Conservation (phyloP, 495 filamentous ascomycete genomes). For the Penicillium fimorum region DNA sequence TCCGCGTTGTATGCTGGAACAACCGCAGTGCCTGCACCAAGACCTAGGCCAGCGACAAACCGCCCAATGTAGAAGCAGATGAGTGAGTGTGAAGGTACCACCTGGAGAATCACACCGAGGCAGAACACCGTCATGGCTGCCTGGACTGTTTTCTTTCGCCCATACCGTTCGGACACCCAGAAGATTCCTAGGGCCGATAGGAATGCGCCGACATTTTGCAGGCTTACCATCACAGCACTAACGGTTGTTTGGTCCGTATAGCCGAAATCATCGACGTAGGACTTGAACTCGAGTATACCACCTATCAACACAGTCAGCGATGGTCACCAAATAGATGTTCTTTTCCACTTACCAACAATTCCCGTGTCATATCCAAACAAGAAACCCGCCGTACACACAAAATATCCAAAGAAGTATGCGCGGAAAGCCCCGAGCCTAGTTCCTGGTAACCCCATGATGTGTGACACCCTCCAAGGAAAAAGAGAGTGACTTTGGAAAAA, state of each 20-base stretch:
- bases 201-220: slow-evolving; percentile 33
- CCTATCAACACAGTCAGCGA: slow-evolving; percentile 9
- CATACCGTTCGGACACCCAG: slow-evolving; percentile 40
- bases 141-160: slow-evolving; percentile 45
- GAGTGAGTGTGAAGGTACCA: slow-evolving; percentile 42
- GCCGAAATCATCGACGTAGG: slow-evolving; percentile 25
- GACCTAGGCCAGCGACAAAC: slow-evolving; percentile 54
- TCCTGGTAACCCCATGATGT: slow-evolving; percentile 24
- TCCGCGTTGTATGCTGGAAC: slow-evolving; percentile 56
- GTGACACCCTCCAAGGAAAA: not conserved
- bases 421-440: slow-evolving; percentile 27
- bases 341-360: slow-evolving; percentile 25
- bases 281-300: slow-evolving; percentile 26
- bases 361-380: slow-evolving; percentile 34
- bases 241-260: slow-evolving; percentile 30
- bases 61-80: slow-evolving; percentile 48
- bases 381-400: slow-evolving; percentile 29
- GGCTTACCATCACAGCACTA: slow-evolving; percentile 29
- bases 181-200: slow-evolving; percentile 40
- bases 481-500: not conserved
- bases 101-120: slow-evolving; percentile 44
- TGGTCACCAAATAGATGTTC: not conserved
- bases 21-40: slow-evolving; percentile 52
- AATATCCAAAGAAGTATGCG: slow-evolving; percentile 31
- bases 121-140: slow-evolving; percentile 42